Evolutionary conservation across 2,329 filamentous ascomycete genomes (phyloP), one percentile per base, ranked within the genome.

Genomic region (Phyllosticta citriasiana): DNA sequence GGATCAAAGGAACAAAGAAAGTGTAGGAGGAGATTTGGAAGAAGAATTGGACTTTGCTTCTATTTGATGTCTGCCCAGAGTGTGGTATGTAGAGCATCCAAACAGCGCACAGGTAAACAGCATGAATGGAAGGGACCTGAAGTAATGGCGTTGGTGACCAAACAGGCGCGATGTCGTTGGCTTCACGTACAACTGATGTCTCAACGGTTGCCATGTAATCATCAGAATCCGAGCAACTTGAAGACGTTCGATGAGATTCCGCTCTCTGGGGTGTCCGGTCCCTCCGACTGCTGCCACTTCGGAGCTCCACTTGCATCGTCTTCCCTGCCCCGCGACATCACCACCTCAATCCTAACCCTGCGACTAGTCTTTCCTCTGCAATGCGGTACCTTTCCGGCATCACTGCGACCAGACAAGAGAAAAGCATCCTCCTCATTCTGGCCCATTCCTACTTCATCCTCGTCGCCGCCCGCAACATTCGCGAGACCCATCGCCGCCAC

Each of bases 401-500:
- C 56, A 58, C 55, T 52, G 60, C 60, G 35, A 62, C 55, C 25
- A 51, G 33, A 16, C 55, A 51, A 22, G 60, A 62, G 33, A 62
- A 62, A 25, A 52, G 55, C 52, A 58, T 58, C 50, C 33, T 62
- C 51, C 53, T 57, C 24, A 51, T 62, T 22, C 57, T 62, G n/a
- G 61, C 54, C 26, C 27, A 62, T 53, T 53, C 57, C 2, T 62
- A 50, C 27, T 57, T 62, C 30, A 53, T 60, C 47, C 26, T 26
- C 57, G 40, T 57, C 16, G 54, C 61, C 14, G 35, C 53, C 55
- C 57, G 57, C 24, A 60, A 61, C 60, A 55, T 58, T 19, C 30
- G 53, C 16, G 64, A 65, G 19, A 60, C 62, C 10, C 54, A 35
- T 24, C 54, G 61, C 53, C 55, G 51, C n/a, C 63, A 63, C 57